Base-by-base conservation (phyloP, 2,329 filamentous ascomycete species). In the Catunica adiposa region DNA sequence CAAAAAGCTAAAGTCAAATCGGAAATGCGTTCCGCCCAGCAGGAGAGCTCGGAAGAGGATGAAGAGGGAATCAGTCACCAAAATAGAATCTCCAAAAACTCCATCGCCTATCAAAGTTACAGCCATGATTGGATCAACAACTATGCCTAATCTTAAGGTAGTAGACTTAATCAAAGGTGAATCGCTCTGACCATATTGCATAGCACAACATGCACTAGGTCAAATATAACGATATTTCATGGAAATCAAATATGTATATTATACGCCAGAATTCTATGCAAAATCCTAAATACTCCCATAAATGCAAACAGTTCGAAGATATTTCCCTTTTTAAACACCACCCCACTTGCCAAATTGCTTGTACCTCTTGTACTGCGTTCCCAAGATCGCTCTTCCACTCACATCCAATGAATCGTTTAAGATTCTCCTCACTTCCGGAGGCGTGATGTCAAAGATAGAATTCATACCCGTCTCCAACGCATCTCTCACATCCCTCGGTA, bases 321-420 rank as follows among this genome's bases (percentile, higher is more conserved):
- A 53, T 34, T 34, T 34, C 29, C 29, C 29, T 5, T 34, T 61
- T 66, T 70, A 79, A 23, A 80, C 71, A 34, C 77, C 78, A 53
- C 68, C 78, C 78, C 79, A 82, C 69, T 80, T 81, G 44, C 79
- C 79, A 69, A 81, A 82, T 66, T 73, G 78, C 63, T 71, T 71
- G 64, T 79, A 83, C 64, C 74, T 70, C 62, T 73, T 76, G 60
- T 75, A 81, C 70, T 82, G 69, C 58, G 76, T 73, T 60, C 71
- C 71, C 64, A 82, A 71, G 26, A 83, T 73, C 0, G 75, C 78
- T 59, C 80, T 69, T 5, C 79, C 79, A 60, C 74, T 77, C 2
- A 68, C 70, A 63, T 83, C 79, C 66, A 83, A 71, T 26, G 71
- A 71, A 60, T 83, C 79, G 61, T 77, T 79, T 57, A 83, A 65